These are phyloP conservation scores for Plasmodium adleri DNA, from an alignment of 169 alveolate genomes.

Conservation along the genomic window DNA sequence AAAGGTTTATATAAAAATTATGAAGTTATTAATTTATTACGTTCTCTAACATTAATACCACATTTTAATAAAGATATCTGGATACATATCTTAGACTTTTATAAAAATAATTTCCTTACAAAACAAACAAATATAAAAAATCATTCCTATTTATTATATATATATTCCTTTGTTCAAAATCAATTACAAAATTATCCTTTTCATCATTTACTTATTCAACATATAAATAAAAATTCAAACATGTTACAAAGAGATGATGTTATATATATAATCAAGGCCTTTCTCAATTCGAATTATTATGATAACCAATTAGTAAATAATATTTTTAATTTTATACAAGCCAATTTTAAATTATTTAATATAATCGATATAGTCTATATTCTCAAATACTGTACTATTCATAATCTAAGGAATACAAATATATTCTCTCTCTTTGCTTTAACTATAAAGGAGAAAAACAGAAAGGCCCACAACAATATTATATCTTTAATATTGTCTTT, in stretches of 20 bases:
- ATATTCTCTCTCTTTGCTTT: slow-evolving; percentile 37
- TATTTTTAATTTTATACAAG: slow-evolving; percentile 36
- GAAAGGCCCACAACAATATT: slow-evolving; percentile 9
- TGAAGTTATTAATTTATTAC: slow-evolving; percentile 64
- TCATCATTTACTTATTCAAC: slow-evolving; percentile 21
- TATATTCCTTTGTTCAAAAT: slow-evolving; percentile 48
- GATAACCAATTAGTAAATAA: slow-evolving; percentile 56
- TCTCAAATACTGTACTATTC: slow-evolving; percentile 56
- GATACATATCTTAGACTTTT: slow-evolving; percentile 25
- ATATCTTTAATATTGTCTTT: slow-evolving; percentile 58
- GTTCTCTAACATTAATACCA: slow-evolving; percentile 64
- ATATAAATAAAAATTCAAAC: slow-evolving; percentile 38
- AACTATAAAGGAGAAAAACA: slow-evolving; percentile 53
- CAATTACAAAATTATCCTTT: slow-evolving; percentile 14
- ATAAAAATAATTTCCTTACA: slow-evolving; percentile 37
- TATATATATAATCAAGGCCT: slow-evolving; percentile 44
- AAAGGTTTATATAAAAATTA: slow-evolving; percentile 42
- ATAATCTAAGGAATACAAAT: slow-evolving; percentile 28
- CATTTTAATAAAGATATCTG: slow-evolving; percentile 40
- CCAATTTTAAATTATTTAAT: slow-evolving; percentile 37
- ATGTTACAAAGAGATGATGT: slow-evolving; percentile 30
- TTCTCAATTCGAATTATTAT: slow-evolving; percentile 55
- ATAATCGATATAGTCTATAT: slow-evolving; percentile 67
- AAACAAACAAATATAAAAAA: slow-evolving; percentile 46
- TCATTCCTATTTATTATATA: slow-evolving; percentile 58